These are phyloP conservation scores for Wallacemonas sp. DNA, from an alignment of 208 protist genomes.

Conservation along the genomic window DNA sequence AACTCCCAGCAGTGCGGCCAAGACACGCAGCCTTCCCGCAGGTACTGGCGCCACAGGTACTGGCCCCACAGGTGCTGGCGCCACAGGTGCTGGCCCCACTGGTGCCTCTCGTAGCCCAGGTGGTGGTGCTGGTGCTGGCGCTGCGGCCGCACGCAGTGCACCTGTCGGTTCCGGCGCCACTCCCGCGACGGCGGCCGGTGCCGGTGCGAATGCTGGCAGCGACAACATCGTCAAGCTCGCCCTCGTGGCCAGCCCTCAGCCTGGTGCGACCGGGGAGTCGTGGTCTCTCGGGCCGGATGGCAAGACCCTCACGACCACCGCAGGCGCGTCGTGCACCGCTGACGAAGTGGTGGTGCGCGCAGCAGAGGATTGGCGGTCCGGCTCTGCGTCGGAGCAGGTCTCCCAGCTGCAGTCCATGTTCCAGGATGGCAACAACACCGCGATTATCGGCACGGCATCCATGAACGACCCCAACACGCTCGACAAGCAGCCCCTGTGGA, in stretches of 20 bases:
- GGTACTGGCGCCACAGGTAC: background rate
- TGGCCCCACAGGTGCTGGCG: background rate
- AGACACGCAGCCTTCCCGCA: background rate
- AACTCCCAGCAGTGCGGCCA: constrained; percentile 10
- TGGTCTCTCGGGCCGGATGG: constrained; percentile 29
- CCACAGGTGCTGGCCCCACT: background rate
- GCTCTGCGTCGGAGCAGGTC: constrained; percentile 32
- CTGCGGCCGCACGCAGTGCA: background rate
- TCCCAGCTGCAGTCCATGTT: constrained; percentile 46
- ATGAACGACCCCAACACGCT: constrained; percentile 36
- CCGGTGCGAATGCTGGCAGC: background rate
- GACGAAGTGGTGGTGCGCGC: constrained; percentile 50
- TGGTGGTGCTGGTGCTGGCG: background rate
- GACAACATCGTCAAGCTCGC: constrained; percentile 33
- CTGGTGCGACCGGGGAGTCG: constrained; percentile 23
- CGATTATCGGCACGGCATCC: constrained; percentile 46
- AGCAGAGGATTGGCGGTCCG: constrained; percentile 38
- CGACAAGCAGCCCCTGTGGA: constrained; percentile 63
- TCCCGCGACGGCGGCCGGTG: background rate
- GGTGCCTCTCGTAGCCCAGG: background rate
- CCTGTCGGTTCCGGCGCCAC: too few relatives aligned
- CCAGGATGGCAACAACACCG: constrained; percentile 64
- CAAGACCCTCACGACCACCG: constrained; percentile 27
- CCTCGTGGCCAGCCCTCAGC: constrained; percentile 29
- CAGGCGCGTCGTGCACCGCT: constrained; percentile 19